Conservation (phyloP, 2,329 filamentous ascomycete genomes). For the Colletotrichum incanum region DNA sequence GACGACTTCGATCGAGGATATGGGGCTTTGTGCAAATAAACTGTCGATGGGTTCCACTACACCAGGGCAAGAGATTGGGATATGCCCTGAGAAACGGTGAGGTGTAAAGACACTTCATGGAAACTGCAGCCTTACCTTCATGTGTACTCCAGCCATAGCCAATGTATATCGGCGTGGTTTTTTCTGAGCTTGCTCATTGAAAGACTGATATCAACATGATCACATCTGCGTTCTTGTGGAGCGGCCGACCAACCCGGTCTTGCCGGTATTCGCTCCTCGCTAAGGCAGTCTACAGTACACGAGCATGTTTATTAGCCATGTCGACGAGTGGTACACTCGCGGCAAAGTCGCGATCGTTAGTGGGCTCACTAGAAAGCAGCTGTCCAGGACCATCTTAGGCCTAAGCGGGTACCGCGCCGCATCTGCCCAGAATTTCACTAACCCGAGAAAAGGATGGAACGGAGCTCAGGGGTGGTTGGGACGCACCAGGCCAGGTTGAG, state of each 20-base stretch:
- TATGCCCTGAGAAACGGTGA: constrained; percentile 30
- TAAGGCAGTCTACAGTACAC: not conserved
- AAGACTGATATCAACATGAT: not conserved
- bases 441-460: not conserved
- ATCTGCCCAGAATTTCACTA: not conserved
- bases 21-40: constrained; percentile 9
- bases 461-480: constrained; percentile 5
- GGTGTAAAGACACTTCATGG: constrained; percentile 7
- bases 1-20: constrained; percentile 19
- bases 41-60: constrained; percentile 18
- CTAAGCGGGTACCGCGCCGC: not conserved
- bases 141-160: not conserved
- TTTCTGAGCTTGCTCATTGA: not conserved
- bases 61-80: constrained; percentile 31
- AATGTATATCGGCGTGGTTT: not conserved
- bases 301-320: constrained; percentile 5
- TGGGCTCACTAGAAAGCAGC: not conserved
- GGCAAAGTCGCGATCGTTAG: constrained; percentile 5
- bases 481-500: not conserved
- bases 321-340: not conserved
- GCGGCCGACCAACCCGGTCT: not conserved
- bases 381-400: not conserved
- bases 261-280: not conserved
- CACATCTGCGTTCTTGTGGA: not conserved
- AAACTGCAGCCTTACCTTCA: constrained; percentile 19